A percentile compares a stretch with the other conserved stretches of the same genome.
Conservation (phyloP, 2,329 filamentous ascomycete genomes). For the Penicillium sp. region DNA sequence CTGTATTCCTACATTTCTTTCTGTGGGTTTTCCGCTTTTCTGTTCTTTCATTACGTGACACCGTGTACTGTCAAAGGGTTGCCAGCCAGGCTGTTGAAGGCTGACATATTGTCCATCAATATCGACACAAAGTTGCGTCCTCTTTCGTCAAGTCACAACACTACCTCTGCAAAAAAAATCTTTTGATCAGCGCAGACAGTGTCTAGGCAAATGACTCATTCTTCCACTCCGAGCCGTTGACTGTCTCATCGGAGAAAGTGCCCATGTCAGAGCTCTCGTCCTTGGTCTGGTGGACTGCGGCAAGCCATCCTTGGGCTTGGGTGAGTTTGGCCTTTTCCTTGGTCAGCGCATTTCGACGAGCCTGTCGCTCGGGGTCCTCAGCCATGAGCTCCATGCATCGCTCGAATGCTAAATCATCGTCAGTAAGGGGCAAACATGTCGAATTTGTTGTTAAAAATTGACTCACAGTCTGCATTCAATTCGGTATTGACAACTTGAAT, state of each 20-base stretch:
- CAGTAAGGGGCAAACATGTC: background rate
- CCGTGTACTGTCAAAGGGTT: background rate
- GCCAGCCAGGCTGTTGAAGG: background rate
- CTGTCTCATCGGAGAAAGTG: background rate
- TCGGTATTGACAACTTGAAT: slow-evolving; percentile 29
- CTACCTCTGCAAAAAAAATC: too few species aligned
- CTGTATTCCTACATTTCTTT: background rate
- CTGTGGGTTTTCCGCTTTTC: background rate
- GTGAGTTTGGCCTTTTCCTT: slow-evolving; percentile 36
- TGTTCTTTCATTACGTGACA: background rate
- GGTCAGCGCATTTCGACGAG: slow-evolving; percentile 28
- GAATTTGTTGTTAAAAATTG: background rate
- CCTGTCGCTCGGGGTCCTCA: slow-evolving; percentile 37
- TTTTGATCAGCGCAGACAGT: background rate
- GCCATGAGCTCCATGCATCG: slow-evolving; percentile 39
- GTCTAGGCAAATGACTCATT: background rate
- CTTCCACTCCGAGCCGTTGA: background rate
- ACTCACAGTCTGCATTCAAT: slow-evolving; percentile 33
- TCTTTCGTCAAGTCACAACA: background rate
- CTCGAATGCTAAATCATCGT: slow-evolving; percentile 28
- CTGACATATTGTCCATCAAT: background rate
- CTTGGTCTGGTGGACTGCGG: background rate
- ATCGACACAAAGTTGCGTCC: background rate
- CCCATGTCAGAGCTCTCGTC: slow-evolving; percentile 6
- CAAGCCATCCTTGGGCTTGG: slow-evolving; percentile 35